These are phyloP conservation scores for Trichosporon sp. DNA, from an alignment of 1,284 basidiomycete genomes.

Conservation along the genomic window DNA sequence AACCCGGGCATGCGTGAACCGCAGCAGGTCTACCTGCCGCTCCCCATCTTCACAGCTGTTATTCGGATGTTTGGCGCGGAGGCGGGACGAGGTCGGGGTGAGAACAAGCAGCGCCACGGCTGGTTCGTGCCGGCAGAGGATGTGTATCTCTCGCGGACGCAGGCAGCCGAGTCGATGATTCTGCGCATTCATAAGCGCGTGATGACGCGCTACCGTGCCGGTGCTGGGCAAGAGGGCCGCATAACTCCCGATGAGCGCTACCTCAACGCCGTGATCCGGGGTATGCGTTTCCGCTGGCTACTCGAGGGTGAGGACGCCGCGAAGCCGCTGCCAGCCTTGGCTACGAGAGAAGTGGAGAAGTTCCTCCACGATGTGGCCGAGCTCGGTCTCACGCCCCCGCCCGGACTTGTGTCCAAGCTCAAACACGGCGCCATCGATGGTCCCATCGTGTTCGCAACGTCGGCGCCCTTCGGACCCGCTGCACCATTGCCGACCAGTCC, in stretches of 20 bases:
- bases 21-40: constrained; percentile 16
- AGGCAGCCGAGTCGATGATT: constrained; percentile 12
- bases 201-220: neutral
- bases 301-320: neutral
- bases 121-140: neutral
- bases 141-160: neutral
- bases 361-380: constrained; percentile 9
- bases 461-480: neutral
- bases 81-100: neutral
- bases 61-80: constrained; percentile 21
- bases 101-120: neutral
- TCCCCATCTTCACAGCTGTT: constrained; percentile 30
- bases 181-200: neutral
- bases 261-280: constrained; percentile 20
- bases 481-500: neutral
- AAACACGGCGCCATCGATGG: neutral
- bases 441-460: neutral
- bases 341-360: neutral
- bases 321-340: neutral
- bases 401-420: constrained; percentile 11
- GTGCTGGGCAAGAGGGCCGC: neutral
- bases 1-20: neutral
- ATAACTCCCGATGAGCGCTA: constrained; percentile 16
- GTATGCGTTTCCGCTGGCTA: constrained; percentile 3
- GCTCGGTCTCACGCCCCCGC: constrained; percentile 6